These are phyloP conservation scores for Leccinum variicolor DNA, from an alignment of 768 basidiomycete genomes.

Conservation along the genomic window DNA sequence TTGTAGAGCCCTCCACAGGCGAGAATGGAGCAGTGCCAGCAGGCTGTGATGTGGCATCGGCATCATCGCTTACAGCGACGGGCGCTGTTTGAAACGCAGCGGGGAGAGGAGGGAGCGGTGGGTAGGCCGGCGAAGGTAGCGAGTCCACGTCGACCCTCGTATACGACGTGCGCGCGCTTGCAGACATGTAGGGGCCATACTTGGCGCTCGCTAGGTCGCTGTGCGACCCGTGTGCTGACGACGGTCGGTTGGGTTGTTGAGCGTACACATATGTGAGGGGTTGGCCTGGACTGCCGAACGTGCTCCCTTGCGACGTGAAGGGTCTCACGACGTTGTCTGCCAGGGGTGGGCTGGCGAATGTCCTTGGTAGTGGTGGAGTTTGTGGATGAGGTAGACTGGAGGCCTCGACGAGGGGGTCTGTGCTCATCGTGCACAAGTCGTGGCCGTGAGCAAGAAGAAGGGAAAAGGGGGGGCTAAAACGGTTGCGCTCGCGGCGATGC, in stretches of 20 bases:
- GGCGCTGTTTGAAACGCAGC: constrained; percentile 4
- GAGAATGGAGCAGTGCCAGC: constrained; percentile 2
- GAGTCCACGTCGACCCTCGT: constrained; percentile 46
- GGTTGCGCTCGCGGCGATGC: background rate
- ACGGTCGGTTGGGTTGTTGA: constrained; percentile 17
- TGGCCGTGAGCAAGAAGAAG: background rate
- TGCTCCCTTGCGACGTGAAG: constrained; percentile 26
- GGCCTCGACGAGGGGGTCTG: background rate
- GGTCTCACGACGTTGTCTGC: constrained; percentile 28
- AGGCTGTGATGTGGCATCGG: background rate
- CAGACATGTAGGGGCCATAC: constrained; percentile 30
- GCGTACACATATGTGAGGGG: constrained; percentile 8
- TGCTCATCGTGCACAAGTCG: background rate
- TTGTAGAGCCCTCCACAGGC: background rate
- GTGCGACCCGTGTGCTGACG: constrained; percentile 12
- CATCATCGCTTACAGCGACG: background rate
- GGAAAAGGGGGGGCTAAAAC: background rate
- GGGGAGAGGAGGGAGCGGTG: constrained; percentile 23
- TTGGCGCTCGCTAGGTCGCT: constrained; percentile 1
- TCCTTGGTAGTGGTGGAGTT: constrained; percentile 5
- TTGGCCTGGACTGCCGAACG: constrained; percentile 7
- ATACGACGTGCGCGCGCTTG: constrained; percentile 51
- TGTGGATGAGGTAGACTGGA: background rate
- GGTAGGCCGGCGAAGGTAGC: constrained; percentile 16
- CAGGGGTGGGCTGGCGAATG: constrained; percentile 18